Evolutionary conservation across 768 basidiomycete genomes (phyloP).

Genomic region (Dioszegia crocea): DNA sequence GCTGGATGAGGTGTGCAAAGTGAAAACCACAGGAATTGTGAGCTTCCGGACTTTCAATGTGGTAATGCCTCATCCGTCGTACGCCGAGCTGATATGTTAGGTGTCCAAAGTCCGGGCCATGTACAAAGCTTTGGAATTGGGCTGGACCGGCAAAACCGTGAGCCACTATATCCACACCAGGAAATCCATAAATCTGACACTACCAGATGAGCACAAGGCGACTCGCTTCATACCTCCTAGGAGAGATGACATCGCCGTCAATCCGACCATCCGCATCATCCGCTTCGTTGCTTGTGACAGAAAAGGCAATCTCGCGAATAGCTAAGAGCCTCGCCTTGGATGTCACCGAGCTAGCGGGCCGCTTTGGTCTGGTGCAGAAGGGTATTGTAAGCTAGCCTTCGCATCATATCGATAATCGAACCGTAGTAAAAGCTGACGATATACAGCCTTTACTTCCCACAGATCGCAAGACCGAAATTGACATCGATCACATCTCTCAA

Average conservation of each 20-base stretch:
- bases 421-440: background rate
- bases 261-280: background rate
- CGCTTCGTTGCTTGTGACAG: background rate
- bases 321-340: constrained; percentile 8
- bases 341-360: constrained; percentile 6
- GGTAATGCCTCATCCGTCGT: too few relatives aligned
- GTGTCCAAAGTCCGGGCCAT: background rate
- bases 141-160: constrained; percentile 5
- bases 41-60: background rate
- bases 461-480: background rate
- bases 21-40: background rate
- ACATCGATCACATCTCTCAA: constrained; percentile 1
- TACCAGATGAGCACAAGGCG: background rate
- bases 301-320: constrained; percentile 10
- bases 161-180: background rate
- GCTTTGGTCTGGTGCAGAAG: constrained; percentile 35
- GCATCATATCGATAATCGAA: background rate
- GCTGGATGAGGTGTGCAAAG: constrained; percentile 9
- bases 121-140: background rate
- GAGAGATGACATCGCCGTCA: background rate
- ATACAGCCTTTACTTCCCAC: background rate
- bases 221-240: background rate
- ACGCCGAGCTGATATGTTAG: background rate
- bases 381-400: constrained; percentile 32
- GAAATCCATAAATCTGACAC: background rate